Evolutionary conservation across 2,329 filamentous ascomycete species (phyloP).

Genomic region (Fusarium odoratissimum): DNA sequence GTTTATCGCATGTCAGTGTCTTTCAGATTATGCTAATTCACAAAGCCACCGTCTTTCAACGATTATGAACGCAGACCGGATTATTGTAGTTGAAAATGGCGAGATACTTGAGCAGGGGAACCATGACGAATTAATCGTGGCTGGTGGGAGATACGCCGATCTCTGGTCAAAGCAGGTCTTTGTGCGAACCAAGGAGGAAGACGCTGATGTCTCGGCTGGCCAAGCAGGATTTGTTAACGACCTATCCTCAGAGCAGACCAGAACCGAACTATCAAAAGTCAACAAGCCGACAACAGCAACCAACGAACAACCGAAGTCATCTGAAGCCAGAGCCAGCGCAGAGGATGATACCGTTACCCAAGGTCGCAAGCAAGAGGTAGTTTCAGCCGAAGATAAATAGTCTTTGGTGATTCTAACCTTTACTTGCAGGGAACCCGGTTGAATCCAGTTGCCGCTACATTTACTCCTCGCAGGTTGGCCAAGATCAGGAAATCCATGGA

Average conservation of each 20-base stretch:
- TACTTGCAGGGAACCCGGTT: constrained; percentile 62
- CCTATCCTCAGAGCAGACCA: constrained; percentile 51
- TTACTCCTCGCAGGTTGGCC: constrained; percentile 58
- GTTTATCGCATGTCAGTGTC: constrained; percentile 34
- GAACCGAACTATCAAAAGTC: constrained; percentile 51
- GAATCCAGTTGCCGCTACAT: constrained; percentile 67
- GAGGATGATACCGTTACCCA: constrained; percentile 49
- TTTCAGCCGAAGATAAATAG: constrained; percentile 49
- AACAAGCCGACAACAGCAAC: constrained; percentile 43
- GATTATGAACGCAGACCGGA: constrained; percentile 75
- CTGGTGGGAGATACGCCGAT: constrained; percentile 71
- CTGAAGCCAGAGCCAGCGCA: constrained; percentile 31
- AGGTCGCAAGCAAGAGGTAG: constrained; percentile 62
- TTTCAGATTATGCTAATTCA: constrained; percentile 12
- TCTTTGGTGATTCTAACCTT: constrained; percentile 56
- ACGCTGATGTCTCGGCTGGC: constrained; percentile 36
- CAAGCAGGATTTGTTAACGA: constrained; percentile 51
- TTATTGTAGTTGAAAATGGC: constrained; percentile 73
- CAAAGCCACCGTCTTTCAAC: constrained; percentile 75
- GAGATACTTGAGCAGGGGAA: constrained; percentile 72
- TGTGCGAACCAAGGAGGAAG: constrained; percentile 59
- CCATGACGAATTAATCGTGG: constrained; percentile 68
- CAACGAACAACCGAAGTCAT: constrained; percentile 41
- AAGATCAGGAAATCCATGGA: constrained; percentile 23
- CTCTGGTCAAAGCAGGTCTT: constrained; percentile 74